Evolutionary conservation across 1,284 basidiomycete species (phyloP).

Genomic region (Apiotrichum laibachii): DNA sequence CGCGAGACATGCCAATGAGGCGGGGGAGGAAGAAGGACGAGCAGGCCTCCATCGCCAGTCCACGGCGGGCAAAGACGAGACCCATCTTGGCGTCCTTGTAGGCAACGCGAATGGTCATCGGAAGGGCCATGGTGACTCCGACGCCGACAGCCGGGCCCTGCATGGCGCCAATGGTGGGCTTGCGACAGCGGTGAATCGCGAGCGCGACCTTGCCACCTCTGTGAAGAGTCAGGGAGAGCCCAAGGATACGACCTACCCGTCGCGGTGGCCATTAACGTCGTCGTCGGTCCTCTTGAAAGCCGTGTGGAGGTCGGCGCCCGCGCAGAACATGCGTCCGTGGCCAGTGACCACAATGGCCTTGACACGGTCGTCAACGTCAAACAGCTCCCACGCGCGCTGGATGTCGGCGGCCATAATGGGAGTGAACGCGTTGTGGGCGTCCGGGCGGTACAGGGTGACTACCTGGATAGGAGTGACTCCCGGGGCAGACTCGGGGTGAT

Average conservation of each 20-base stretch:
- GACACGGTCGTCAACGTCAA: constrained; percentile 21
- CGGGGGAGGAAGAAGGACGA: constrained; percentile 20
- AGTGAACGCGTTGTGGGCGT: constrained; percentile 21
- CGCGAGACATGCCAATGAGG: constrained; percentile 10
- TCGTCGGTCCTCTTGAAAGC: constrained; percentile 11
- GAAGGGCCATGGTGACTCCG: constrained; percentile 23
- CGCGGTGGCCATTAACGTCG: constrained; percentile 18
- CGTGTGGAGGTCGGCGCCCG: constrained; percentile 19
- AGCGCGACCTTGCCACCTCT: constrained; percentile 19
- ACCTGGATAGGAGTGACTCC: constrained; percentile 24
- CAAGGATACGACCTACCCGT: constrained; percentile 6
- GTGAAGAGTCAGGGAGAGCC: background rate
- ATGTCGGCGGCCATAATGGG: constrained; percentile 16
- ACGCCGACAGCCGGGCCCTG: constrained; percentile 20
- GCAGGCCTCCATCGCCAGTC: constrained; percentile 20
- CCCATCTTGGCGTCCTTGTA: constrained; percentile 22
- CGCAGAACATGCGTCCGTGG: constrained; percentile 22
- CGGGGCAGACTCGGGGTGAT: constrained; percentile 16
- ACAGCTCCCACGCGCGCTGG: constrained; percentile 8
- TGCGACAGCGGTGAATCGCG: constrained; percentile 2
- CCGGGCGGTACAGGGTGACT: constrained; percentile 22
- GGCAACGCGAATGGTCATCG: constrained; percentile 21
- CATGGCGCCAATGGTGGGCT: constrained; percentile 13
- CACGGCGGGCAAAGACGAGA: constrained; percentile 21
- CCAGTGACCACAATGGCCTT: constrained; percentile 20